Percentiles rank a stretch among this genome's conserved stretches.
Conservation (phyloP, 176 grass and related monocot species). For the Poa annua region DNA sequence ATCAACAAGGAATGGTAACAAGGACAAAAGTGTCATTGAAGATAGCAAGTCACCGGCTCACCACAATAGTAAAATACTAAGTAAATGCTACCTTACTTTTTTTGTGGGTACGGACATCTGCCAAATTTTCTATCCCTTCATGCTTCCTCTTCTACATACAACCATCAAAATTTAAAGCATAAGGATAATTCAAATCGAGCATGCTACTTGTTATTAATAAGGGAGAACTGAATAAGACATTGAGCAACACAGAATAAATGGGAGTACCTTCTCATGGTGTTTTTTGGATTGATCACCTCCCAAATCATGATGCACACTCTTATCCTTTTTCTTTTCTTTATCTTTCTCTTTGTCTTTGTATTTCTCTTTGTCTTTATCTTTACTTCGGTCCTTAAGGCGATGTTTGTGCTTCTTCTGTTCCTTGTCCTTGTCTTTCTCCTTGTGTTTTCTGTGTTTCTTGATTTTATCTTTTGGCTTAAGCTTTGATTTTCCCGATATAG, state of each 20-base stretch:
- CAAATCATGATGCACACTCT: constrained; percentile 77
- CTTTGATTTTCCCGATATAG: constrained; percentile 77
- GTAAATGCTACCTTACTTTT: constrained; percentile 49
- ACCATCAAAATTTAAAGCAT: constrained; percentile 36
- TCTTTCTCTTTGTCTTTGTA: constrained; percentile 43
- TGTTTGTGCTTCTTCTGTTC: constrained; percentile 99
- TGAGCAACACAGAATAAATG: neutral
- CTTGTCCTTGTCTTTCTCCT: constrained; percentile 85
- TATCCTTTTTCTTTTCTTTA: constrained; percentile 90
- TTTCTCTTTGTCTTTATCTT: constrained; percentile 83
- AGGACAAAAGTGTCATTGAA: neutral
- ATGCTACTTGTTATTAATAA: neutral
- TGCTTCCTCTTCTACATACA: constrained; percentile 65
- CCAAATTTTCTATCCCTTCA: constrained; percentile 54
- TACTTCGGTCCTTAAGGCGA: constrained; percentile 89
- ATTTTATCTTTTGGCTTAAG: constrained; percentile 80
- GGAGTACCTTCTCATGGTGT: constrained; percentile 81
- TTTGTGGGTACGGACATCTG: constrained; percentile 60
- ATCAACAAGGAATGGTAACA: constrained; percentile 42
- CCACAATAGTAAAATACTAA: constrained; percentile 26
- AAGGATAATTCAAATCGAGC: neutral
- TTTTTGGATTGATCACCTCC: constrained; percentile 83
- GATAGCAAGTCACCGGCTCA: neutral
- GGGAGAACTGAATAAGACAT: too few species aligned
- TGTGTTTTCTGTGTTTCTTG: constrained; percentile 90